These are phyloP conservation scores for Syncephalastrum racemosum DNA, from an alignment of 371 early-diverging fungal species.

Conservation along the genomic window DNA sequence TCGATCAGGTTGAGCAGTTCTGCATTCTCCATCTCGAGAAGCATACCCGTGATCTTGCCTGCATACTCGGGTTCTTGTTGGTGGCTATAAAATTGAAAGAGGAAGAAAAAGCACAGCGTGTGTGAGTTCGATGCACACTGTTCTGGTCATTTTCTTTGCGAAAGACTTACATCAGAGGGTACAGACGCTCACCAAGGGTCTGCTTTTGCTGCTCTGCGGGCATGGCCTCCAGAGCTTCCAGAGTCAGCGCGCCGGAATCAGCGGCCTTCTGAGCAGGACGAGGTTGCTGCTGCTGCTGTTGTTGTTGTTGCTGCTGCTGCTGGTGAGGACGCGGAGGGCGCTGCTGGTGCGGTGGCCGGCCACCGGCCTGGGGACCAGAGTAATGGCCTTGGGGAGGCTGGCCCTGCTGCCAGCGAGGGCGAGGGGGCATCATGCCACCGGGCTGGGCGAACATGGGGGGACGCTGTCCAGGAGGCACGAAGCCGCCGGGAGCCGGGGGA, in stretches of 20 bases:
- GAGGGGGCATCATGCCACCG: conserved; percentile 42
- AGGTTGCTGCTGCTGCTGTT: conserved; percentile 4
- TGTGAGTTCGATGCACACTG: too few relatives aligned
- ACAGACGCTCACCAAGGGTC: conserved; percentile 93
- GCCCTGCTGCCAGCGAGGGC: conserved; percentile 64
- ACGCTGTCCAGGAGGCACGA: conserved; percentile 64
- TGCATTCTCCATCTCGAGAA: conserved; percentile 96
- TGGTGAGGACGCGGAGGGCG: conserved; percentile 38
- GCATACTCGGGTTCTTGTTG: conserved; percentile 73
- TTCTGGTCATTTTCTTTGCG: background rate
- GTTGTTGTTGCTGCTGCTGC: conserved; percentile 3
- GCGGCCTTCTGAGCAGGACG: conserved; percentile 30
- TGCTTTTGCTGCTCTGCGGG: conserved; percentile 90
- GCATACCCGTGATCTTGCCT: conserved; percentile 98
- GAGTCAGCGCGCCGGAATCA: conserved; percentile 57
- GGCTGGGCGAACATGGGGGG: conserved; percentile 51
- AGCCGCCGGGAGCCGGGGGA: conserved; percentile 55
- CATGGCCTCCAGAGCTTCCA: conserved; percentile 80
- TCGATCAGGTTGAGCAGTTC: conserved; percentile 91
- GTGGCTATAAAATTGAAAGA: conserved; percentile 7
- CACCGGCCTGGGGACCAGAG: conserved; percentile 41
- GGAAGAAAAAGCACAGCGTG: too few relatives aligned
- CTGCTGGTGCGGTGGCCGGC: conserved; percentile 42
- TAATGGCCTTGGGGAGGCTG: conserved; percentile 38
- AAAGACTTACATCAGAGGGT: conserved; percentile 67